A percentile compares a stretch with the other conserved stretches of the same genome.
These are phyloP conservation scores for Boletus coccyginus DNA, from an alignment of 768 basidiomycete species.

Conservation along the genomic window DNA sequence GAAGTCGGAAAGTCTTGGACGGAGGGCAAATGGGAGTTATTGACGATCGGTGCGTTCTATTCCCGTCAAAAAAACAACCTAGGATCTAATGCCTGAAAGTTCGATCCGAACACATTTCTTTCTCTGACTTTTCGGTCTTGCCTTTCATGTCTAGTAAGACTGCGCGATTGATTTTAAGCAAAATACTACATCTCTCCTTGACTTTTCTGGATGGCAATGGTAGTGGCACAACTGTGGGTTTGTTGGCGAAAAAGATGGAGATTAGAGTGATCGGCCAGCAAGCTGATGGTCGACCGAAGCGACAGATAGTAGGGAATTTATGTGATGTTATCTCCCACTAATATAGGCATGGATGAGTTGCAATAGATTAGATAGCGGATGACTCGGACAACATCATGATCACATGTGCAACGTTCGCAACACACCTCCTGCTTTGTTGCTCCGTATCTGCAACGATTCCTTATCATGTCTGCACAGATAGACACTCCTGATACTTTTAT, in stretches of 20 bases:
- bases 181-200: slow-evolving; percentile 20
- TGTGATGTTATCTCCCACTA: slow-evolving; percentile 26
- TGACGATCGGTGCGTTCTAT: slow-evolving; percentile 47
- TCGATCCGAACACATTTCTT: slow-evolving; percentile 24
- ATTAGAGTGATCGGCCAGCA: slow-evolving; percentile 18
- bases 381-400: not conserved
- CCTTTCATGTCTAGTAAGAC: slow-evolving; percentile 18
- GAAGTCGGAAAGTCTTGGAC: slow-evolving; percentile 57
- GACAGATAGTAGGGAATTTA: slow-evolving; percentile 20
- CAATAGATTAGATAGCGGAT: slow-evolving; percentile 23
- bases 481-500: slow-evolving; percentile 9
- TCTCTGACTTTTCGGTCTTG: slow-evolving; percentile 30
- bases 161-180: slow-evolving; percentile 22
- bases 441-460: not conserved
- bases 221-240: not conserved
- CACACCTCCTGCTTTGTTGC: not conserved
- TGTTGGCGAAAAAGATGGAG: slow-evolving; percentile 20
- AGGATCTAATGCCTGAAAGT: slow-evolving; percentile 11
- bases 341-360: not conserved
- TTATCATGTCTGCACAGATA: slow-evolving; percentile 16
- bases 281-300: slow-evolving; percentile 24
- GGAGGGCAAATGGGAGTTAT: slow-evolving; percentile 38
- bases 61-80: not conserved
- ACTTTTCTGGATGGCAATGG: slow-evolving; percentile 21
- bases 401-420: not conserved